phyloP scores from a whole-genome alignment of 305 asterid species.

The Fraxinus dipetala region DNA sequence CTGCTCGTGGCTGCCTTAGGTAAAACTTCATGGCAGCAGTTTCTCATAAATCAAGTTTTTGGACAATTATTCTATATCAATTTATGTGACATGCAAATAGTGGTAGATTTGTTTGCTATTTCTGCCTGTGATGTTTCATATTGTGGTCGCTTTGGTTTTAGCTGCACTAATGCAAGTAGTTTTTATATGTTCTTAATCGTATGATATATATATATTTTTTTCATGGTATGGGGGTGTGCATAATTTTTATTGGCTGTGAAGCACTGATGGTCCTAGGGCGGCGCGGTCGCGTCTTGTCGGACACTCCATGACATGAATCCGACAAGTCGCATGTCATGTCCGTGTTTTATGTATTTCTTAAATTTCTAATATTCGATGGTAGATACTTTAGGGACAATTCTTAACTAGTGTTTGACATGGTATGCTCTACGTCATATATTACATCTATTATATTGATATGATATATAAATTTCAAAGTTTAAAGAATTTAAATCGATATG shows the following conservation, averaged over 20 bases:
- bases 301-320: no score
- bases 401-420: not conserved
- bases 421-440: not conserved
- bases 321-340: no score
- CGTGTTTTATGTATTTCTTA: not conserved
- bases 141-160: conserved; percentile 20
- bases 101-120: conserved; percentile 26
- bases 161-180: conserved; percentile 26
- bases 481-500: not conserved
- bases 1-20: conserved; percentile 29
- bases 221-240: not conserved
- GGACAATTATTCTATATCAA: conserved; percentile 11
- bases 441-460: no score
- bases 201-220: not conserved
- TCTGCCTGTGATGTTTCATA: conserved; percentile 27
- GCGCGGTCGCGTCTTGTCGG: not conserved
- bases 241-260: not conserved
- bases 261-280: not conserved
- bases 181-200: conserved; percentile 15
- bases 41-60: conserved; percentile 22
- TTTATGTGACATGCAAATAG: conserved; percentile 27
- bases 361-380: not conserved
- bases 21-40: conserved; percentile 16
- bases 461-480: no score
- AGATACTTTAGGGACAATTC: no score